Percentiles rank a stretch among this genome's conserved stretches.
Evolutionary conservation across 73 alveolate species (phyloP).

Genomic region (Strombidium stylifer): DNA sequence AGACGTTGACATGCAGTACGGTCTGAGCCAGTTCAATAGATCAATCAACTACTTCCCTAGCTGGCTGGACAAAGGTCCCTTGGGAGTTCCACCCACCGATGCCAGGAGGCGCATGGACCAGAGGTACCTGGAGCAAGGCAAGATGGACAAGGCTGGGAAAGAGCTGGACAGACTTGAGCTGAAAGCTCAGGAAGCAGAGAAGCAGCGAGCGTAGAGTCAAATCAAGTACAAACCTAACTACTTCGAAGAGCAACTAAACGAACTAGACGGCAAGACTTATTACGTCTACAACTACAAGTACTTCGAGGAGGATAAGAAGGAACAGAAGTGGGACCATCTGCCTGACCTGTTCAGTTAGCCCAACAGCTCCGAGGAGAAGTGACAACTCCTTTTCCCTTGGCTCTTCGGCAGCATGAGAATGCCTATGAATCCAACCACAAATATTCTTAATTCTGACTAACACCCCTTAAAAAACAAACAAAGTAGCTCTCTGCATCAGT

Average conservation of each 20-base stretch:
- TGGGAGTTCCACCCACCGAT: constrained; percentile 93
- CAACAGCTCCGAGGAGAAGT: constrained; percentile 20
- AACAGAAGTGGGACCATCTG: constrained; percentile 32
- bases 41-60: constrained; percentile 82
- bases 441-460: too few species aligned
- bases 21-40: constrained; percentile 74
- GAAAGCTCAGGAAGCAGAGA: too few species aligned
- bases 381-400: too few species aligned
- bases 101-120: constrained; percentile 95
- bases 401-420: too few species aligned
- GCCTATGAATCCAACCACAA: too few species aligned
- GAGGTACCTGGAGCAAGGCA: constrained; percentile 93
- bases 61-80: too few species aligned
- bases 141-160: constrained; percentile 75
- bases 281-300: constrained; percentile 69
- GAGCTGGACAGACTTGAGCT: constrained; percentile 86
- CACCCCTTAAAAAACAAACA: too few species aligned
- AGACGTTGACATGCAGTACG: constrained; percentile 73
- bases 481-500: too few species aligned
- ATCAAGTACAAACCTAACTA: constrained; percentile 75
- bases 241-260: constrained; percentile 67
- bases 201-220: constrained; percentile 80
- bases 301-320: constrained; percentile 36
- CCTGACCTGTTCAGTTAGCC: constrained; percentile 44
- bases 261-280: constrained; percentile 42